phyloP scores from a whole-genome alignment of 805 yeast genomes.

The Priceomyces castillae region DNA sequence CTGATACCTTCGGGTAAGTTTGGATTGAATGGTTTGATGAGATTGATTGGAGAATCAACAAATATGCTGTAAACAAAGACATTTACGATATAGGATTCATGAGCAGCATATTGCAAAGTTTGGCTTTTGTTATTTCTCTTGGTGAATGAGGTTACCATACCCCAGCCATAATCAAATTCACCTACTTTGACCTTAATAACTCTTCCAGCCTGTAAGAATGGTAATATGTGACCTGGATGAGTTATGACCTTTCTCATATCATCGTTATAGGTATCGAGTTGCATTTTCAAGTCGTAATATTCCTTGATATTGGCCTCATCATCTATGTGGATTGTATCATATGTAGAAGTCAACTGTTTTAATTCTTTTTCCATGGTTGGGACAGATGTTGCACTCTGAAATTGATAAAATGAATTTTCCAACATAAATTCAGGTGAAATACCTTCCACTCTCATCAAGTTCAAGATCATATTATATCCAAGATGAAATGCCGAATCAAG shows the following conservation, averaged over 20 bases:
- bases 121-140: slow-evolving; percentile 68
- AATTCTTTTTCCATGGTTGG: slow-evolving; percentile 76
- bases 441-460: slow-evolving; percentile 95
- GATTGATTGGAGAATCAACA: slow-evolving; percentile 77
- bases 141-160: slow-evolving; percentile 72
- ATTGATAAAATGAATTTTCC: slow-evolving; percentile 90
- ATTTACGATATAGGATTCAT: slow-evolving; percentile 84
- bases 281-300: slow-evolving; percentile 77
- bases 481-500: slow-evolving; percentile 96
- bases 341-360: slow-evolving; percentile 48
- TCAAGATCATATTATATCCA: slow-evolving; percentile 96
- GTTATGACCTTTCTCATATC: slow-evolving; percentile 81
- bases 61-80: slow-evolving; percentile 79
- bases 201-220: slow-evolving; percentile 87
- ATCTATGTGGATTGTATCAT: slow-evolving; percentile 54
- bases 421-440: slow-evolving; percentile 97
- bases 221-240: slow-evolving; percentile 84
- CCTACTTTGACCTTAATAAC: slow-evolving; percentile 65
- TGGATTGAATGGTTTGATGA: slow-evolving; percentile 76
- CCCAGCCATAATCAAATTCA: slow-evolving; percentile 89
- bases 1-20: slow-evolving; percentile 84
- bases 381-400: slow-evolving; percentile 88
- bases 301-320: slow-evolving; percentile 75
- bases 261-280: slow-evolving; percentile 63
- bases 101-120: slow-evolving; percentile 67